phyloP scores from a whole-genome alignment of 1,139 yeast genomes.

The Blastobotrys proliferans region DNA sequence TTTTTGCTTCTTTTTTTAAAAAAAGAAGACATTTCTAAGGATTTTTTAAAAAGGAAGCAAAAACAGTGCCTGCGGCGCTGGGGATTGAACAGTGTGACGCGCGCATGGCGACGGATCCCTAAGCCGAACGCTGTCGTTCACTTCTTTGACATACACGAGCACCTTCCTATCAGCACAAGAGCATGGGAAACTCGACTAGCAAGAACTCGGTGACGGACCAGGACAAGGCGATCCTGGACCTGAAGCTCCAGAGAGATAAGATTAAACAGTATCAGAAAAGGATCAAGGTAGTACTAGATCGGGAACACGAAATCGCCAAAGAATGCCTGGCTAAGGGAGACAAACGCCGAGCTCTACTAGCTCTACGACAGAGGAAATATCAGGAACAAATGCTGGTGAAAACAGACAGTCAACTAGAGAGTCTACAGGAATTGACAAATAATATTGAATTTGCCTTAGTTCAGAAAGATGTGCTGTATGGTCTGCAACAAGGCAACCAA shows the following conservation, averaged over 20 bases:
- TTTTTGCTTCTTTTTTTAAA: no score
- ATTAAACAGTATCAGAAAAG: slow-evolving; percentile 69
- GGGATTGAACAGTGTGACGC: no score
- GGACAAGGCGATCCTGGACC: slow-evolving; percentile 78
- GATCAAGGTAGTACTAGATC: slow-evolving; percentile 50
- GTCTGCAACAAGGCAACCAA: slow-evolving; percentile 73
- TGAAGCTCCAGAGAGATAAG: slow-evolving; percentile 84
- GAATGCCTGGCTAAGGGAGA: slow-evolving; percentile 54
- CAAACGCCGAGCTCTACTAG: slow-evolving; percentile 58
- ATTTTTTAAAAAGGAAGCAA: no score
- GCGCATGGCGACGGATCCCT: no score
- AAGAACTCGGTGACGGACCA: slow-evolving; percentile 77
- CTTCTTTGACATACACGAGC: no score
- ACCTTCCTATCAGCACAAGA: background rate
- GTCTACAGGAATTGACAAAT: slow-evolving; percentile 51
- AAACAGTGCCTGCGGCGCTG: no score
- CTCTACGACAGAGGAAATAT: slow-evolving; percentile 73
- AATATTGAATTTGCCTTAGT: slow-evolving; percentile 83
- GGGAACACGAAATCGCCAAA: slow-evolving; percentile 57
- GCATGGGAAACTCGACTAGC: slow-evolving; percentile 39
- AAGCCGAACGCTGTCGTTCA: no score
- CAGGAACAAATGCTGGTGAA: slow-evolving; percentile 66
- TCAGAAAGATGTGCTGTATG: slow-evolving; percentile 78
- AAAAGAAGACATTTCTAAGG: no score
- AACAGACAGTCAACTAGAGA: slow-evolving; percentile 73